Conservation (phyloP, 2,329 filamentous ascomycete genomes). For the Penicillium sp. region DNA sequence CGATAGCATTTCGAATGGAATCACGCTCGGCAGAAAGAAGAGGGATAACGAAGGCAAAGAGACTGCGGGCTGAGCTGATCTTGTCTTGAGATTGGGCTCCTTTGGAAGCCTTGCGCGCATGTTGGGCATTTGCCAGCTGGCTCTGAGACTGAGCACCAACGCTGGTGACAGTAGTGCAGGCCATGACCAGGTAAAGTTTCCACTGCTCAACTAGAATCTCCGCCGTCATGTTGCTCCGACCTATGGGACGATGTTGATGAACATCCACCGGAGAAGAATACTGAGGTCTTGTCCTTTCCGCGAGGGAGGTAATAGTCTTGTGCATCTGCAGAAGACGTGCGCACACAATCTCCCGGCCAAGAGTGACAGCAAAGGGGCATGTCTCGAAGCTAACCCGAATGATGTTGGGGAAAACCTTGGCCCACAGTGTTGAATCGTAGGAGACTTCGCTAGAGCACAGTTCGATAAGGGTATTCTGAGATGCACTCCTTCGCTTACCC, state of each 20-base stretch:
- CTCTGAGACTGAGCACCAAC: slow-evolving; percentile 64
- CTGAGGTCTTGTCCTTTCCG: slow-evolving; percentile 64
- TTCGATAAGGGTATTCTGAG: slow-evolving; percentile 83
- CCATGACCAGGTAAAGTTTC: slow-evolving; percentile 96
- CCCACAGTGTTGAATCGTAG: slow-evolving; percentile 94
- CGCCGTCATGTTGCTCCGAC: slow-evolving; percentile 64
- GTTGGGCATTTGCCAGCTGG: slow-evolving; percentile 64
- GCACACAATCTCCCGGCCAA: slow-evolving; percentile 89
- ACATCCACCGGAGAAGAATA: slow-evolving; percentile 38
- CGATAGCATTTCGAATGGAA: slow-evolving; percentile 84
- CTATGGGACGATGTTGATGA: slow-evolving; percentile 39
- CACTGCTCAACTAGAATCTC: slow-evolving; percentile 93
- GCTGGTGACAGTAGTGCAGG: slow-evolving; percentile 90
- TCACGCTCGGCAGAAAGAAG: slow-evolving; percentile 76
- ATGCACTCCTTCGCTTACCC: slow-evolving; percentile 79
- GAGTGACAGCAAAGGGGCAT: slow-evolving; percentile 85
- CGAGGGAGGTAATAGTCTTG: slow-evolving; percentile 73
- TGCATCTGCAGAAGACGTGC: slow-evolving; percentile 93
- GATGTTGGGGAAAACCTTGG: slow-evolving; percentile 95
- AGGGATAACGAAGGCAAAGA: slow-evolving; percentile 90
- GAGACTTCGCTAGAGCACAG: slow-evolving; percentile 93
- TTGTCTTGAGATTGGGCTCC: slow-evolving; percentile 66
- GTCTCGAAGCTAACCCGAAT: slow-evolving; percentile 86
- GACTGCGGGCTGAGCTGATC: slow-evolving; percentile 79
- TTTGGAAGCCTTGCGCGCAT: slow-evolving; percentile 77